Conservation (phyloP, 2,329 filamentous ascomycete genomes). For the Lomentospora prolificans region DNA sequence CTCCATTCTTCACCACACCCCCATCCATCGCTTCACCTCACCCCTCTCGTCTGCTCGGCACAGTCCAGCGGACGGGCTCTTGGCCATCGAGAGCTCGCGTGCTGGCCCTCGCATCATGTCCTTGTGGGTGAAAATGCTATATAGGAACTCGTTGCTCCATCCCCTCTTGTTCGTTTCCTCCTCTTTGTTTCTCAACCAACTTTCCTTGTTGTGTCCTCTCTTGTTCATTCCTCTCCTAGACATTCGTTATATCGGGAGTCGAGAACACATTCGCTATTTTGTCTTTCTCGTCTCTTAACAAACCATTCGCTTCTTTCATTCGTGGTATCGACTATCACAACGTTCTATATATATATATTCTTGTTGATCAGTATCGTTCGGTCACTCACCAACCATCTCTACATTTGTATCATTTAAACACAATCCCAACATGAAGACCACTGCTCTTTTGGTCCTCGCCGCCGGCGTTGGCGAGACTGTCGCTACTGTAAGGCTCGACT, state of each 20-base stretch:
- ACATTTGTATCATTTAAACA: neutral
- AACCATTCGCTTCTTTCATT: constrained; percentile 12
- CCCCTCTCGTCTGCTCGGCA: no score
- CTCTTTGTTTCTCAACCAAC: neutral
- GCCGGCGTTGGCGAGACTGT: constrained; percentile 39
- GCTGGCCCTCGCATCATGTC: neutral
- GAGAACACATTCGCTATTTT: constrained; percentile 9
- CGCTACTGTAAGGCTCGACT: constrained; percentile 29
- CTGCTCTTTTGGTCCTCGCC: constrained; percentile 38
- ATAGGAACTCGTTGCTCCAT: constrained; percentile 9
- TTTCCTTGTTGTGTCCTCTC: constrained; percentile 8
- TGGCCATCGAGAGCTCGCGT: neutral
- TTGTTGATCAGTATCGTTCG: constrained; percentile 12
- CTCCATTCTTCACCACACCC: neutral
- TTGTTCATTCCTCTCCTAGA: constrained; percentile 3
- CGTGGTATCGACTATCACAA: constrained; percentile 14
- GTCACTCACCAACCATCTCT: constrained; percentile 3
- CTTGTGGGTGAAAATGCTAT: constrained; percentile 5
- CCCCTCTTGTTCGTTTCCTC: neutral
- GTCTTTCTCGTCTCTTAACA: constrained; percentile 3
- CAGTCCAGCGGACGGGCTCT: no score
- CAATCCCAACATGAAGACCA: constrained; percentile 39
- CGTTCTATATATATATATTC: constrained; percentile 13
- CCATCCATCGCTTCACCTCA: neutral
- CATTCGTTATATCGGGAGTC: constrained; percentile 10